Evolutionary conservation across 2,329 filamentous ascomycete species (phyloP).

Genomic region (Gyromitra esculenta): DNA sequence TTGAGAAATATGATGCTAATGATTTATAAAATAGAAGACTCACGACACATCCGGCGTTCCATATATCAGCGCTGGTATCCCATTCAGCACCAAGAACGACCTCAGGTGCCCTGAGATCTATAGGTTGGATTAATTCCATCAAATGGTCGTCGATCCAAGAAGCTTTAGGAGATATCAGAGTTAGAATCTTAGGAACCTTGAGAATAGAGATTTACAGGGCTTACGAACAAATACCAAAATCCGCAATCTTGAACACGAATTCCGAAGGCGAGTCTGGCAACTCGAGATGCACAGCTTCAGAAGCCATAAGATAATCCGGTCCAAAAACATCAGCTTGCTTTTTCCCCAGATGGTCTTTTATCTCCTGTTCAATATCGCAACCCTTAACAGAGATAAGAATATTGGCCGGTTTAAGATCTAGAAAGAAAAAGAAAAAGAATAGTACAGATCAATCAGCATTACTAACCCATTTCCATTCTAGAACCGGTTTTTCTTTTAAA

Average conservation of each 20-base stretch:
- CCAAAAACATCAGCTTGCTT: constrained; percentile 26
- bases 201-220: not conserved
- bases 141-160: constrained; percentile 42
- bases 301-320: constrained; percentile 39
- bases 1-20: not conserved
- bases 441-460: not conserved
- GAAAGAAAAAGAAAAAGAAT: not conserved
- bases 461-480: not conserved
- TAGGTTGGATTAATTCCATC: constrained; percentile 48
- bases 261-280: constrained; percentile 34
- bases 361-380: constrained; percentile 35
- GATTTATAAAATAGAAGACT: not conserved
- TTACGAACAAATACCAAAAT: constrained; percentile 46
- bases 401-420: constrained; percentile 44
- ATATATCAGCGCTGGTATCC: constrained; percentile 47
- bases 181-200: not conserved
- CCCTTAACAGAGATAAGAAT: constrained; percentile 42
- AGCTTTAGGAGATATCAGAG: constrained; percentile 20
- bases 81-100: constrained; percentile 35
- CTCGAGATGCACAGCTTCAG: constrained; percentile 36
- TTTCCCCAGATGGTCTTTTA: constrained; percentile 30
- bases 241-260: constrained; percentile 49
- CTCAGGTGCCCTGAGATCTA: constrained; percentile 47
- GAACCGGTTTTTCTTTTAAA: not conserved
- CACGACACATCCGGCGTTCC: constrained; percentile 49